Percentiles rank a stretch among this genome's conserved stretches.
phyloP scores from a whole-genome alignment of 371 early-diverging fungal species.

The Sporodiniella umbellata region DNA sequence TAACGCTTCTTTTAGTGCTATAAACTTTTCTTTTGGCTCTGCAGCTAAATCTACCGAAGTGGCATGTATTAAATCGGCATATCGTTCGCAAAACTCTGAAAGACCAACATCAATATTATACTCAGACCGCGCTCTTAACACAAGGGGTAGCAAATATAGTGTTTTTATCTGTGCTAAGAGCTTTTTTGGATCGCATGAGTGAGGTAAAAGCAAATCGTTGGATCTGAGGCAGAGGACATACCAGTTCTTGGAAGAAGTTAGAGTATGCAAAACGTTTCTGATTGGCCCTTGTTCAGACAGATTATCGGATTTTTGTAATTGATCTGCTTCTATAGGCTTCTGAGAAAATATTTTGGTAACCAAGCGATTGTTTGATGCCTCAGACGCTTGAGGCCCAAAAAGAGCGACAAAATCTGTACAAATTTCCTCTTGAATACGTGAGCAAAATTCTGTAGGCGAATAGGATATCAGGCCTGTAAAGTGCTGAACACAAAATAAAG shows the following conservation, averaged over 20 bases:
- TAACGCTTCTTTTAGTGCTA: constrained; percentile 18
- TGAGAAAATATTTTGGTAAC: constrained; percentile 22
- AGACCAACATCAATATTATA: constrained; percentile 21
- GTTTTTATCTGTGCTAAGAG: constrained; percentile 14
- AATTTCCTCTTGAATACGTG: constrained; percentile 59
- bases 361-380: constrained; percentile 13
- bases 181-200: constrained; percentile 47
- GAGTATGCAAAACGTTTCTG: constrained; percentile 22
- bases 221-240: constrained; percentile 79
- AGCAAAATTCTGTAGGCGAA: constrained; percentile 63
- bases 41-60: constrained; percentile 39
- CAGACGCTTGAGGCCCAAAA: constrained; percentile 33
- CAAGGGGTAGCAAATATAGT: constrained; percentile 11
- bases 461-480: constrained; percentile 74
- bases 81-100: constrained; percentile 52
- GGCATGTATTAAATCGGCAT: constrained; percentile 39
- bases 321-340: constrained; percentile 29
- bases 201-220: constrained; percentile 59
- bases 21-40: constrained; percentile 18
- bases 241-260: constrained; percentile 81
- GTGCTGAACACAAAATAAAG: constrained; percentile 71
- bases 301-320: constrained; percentile 3
- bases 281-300: constrained; percentile 42
- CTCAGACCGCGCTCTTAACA: constrained; percentile 19
- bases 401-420: constrained; percentile 76